Evolutionary conservation across 2,329 filamentous ascomycete species (phyloP), one percentile per base, ranked within the genome.

Genomic region (Aspergillus hortae): DNA sequence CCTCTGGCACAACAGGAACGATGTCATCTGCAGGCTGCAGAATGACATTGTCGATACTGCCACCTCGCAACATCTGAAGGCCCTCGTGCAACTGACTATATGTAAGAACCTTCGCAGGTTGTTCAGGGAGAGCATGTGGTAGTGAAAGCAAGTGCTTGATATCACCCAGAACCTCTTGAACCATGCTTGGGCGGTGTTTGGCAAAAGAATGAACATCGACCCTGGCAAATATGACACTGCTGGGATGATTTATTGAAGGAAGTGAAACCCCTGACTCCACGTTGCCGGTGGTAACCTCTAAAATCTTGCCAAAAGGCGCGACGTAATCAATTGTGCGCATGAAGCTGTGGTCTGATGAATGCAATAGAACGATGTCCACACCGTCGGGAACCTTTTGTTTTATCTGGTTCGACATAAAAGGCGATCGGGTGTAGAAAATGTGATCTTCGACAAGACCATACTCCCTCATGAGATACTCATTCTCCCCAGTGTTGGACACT

Each of bases 381-480:
- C 62, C 41, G 2, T 25, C 6, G 19, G 41, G 41, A 19, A 43
- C 10, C 6, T n/a, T n/a, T 7, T 11, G 41, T 6, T 21, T 21
- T 6, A 21, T 19, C 12, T 23, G 41, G 41, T 23, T 23, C 56
- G 56, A 9, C 30, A 65, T 62, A 12, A 41, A 42, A 12, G 19
- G 40, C 17, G 54, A 43, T 11, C 61, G 32, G 1, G 61, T 64
- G 30, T 50, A 54, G 43, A 64, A 67, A 7, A 67, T 65, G 21
- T 47, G 55, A 2, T 57, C 41, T 4, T 49, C 44, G 4, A 57
- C 45, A 30, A 63, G 51, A 7, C 40, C 48, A 36, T 53, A 53
- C 6, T 43, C 27, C 4, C 48, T 27, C 6, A 44, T 47, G 1
- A 65, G 41, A 35, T 57, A 58, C n/a, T 51, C 3, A 10, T 33